These are phyloP conservation scores for Farysia itapuensis DNA, from an alignment of 1,284 basidiomycete species.

Conservation along the genomic window DNA sequence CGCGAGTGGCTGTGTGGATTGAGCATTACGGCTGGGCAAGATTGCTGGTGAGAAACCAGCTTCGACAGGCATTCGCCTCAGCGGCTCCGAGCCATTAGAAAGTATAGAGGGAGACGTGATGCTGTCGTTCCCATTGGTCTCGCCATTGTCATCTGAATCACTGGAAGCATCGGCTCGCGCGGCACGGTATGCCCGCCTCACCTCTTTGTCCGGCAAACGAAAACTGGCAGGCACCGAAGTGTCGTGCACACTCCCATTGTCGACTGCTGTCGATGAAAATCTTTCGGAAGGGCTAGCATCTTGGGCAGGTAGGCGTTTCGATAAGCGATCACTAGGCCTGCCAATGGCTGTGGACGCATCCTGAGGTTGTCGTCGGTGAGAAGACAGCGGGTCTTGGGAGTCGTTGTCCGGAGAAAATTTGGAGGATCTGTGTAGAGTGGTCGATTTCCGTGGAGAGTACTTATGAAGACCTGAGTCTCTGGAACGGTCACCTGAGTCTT, in stretches of 20 bases:
- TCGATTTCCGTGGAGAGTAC: constrained; percentile 34
- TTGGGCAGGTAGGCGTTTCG: not conserved
- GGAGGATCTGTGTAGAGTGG: constrained; percentile 5
- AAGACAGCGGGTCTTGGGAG: not conserved
- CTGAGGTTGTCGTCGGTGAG: not conserved
- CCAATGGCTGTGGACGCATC: not conserved
- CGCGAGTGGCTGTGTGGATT: too few relatives aligned
- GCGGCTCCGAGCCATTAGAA: too few relatives aligned
- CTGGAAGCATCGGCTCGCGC: constrained; percentile 13
- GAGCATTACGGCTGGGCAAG: too few relatives aligned
- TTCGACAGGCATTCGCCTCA: too few relatives aligned
- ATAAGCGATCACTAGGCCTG: not conserved
- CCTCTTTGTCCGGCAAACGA: constrained; percentile 30
- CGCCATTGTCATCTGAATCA: not conserved
- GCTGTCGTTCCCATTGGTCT: too few relatives aligned
- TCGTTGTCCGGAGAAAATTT: constrained; percentile 8
- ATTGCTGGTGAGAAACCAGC: too few relatives aligned
- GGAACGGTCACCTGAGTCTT: constrained; percentile 4
- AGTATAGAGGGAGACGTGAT: too few relatives aligned
- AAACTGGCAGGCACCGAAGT: constrained; percentile 37
- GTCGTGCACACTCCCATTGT: constrained; percentile 7
- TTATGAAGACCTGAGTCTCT: constrained; percentile 11
- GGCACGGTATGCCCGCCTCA: constrained; percentile 27
- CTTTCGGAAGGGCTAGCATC: constrained; percentile 9
- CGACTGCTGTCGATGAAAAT: constrained; percentile 7